phyloP scores from a whole-genome alignment of 345 rosid genomes.

The Pistacia vera region DNA sequence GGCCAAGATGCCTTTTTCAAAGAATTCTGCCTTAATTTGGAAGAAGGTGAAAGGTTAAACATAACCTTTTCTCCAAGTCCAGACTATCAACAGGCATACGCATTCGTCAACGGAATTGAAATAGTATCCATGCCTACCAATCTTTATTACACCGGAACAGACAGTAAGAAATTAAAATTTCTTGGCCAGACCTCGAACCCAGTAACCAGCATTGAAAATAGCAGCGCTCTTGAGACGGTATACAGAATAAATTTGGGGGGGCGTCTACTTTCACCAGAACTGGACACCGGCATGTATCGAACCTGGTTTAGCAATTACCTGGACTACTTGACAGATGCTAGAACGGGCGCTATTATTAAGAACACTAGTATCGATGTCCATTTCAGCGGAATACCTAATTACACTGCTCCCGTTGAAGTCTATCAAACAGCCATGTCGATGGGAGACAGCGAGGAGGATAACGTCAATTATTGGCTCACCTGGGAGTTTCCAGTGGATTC shows the following conservation, averaged over 20 bases:
- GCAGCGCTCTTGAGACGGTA: conserved; percentile 30
- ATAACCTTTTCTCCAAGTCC: not conserved
- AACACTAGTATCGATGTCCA: not conserved
- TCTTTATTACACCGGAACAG: not conserved
- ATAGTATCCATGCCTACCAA: conserved; percentile 7
- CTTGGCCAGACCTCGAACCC: not conserved
- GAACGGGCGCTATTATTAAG: rapidly evolving
- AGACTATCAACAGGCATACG: not conserved
- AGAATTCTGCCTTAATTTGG: not conserved
- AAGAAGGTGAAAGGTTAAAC: too few species aligned
- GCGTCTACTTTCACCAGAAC: rapidly evolving
- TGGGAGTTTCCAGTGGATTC: conserved; percentile 49
- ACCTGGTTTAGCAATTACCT: conserved; percentile 20
- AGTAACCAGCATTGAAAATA: not conserved
- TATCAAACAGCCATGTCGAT: conserved; percentile 33
- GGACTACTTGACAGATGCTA: not conserved
- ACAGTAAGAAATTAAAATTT: rapidly evolving
- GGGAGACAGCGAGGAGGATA: conserved; percentile 16
- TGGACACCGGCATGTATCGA: conserved; percentile 39
- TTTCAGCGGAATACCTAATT: conserved; percentile 12
- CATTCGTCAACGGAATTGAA: conserved; percentile 2
- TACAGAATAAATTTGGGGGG: conserved; percentile 39
- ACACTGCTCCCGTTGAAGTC: conserved; percentile 36
- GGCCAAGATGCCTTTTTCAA: too few species aligned
- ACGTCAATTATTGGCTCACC: conserved; percentile 31